Evolutionary conservation across 352 stramenopile species (phyloP), one percentile per base, ranked within the genome.

Genomic region (Pythium vanterpoolii): DNA sequence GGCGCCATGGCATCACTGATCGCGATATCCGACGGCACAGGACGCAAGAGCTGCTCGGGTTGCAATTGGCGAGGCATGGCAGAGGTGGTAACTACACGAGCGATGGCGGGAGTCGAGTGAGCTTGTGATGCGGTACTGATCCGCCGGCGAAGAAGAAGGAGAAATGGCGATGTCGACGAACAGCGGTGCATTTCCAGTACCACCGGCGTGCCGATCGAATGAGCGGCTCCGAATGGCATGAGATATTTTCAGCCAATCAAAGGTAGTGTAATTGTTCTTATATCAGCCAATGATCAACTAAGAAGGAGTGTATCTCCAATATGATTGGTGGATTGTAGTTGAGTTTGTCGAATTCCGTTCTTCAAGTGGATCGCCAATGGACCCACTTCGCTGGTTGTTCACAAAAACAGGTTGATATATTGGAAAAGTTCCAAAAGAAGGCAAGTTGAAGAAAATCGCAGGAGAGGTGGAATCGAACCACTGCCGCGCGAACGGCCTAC

Each of bases 381-480:
- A 55, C 31, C 48, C 31, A 43, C 46, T 52, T 33, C 30, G 6
- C 3, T 16, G 2, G 5, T 2, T 33, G 7, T 42, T 53, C 6
- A 0, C 33, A 18, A 21, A 55, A 52, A 3, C 42, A 38, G 46
- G 27, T 40, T 0, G 14, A 26, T 10, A 23, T 26, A 10, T 19
- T 0, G 19, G 9, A 26, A 1, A 28, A 21, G 3, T 23, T 10
- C 30, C 19, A 60, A 77, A 71, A 77, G 6, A 28, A 57, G 59
- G 60, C 45, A 21, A 11, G 10, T 7, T 31, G 42, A n/a, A 69
- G 77, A 85, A 86, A 85, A 51, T 74, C 85, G 85, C 85, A 93
- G 68, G 76, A 71, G 83, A 94, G 85, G 83, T 87, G 86, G 85
- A 91, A 94, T 96, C 82, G 83, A 94, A 94, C 87, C 86, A 86